Base-by-base conservation (phyloP, 805 yeast species). In the Ogataea dorogensis region DNA sequence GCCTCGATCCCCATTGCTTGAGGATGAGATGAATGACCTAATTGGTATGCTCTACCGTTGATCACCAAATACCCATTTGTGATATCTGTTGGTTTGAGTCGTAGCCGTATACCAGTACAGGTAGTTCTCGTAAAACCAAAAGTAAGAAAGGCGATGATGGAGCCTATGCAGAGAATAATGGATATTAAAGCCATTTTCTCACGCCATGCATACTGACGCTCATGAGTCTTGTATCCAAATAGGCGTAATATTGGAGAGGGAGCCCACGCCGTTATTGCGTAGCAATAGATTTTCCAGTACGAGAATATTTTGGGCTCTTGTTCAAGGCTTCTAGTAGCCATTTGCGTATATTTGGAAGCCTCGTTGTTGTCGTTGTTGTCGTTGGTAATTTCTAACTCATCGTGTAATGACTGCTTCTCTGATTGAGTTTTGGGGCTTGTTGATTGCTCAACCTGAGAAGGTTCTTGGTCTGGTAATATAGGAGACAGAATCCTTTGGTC, bases 201-300 rank as follows among this genome's bases (percentile, higher is more conserved):
- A 54, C 98, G 75, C 98, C 98, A 93, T 0, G 98, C 98, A 68
- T 79, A 77, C 57, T 89, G 97, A 42, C 95, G 77, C 28, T 80
- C 89, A 48, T 78, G 77, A 14, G 83, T 78, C 21, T 74, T 73
- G 73, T 91, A 72, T 3, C 98, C 98, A 61, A 77, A 83, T 28
- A 85, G 59, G 28, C 65, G 65, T 51, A 88, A 63, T 21, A 87
- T 44, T 0, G 88, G 81, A 3, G 82, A 75, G 1, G 97, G 95
- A 3, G 95, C 94, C 93, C 96, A 91, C 59, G 87, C 87, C 0
- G 98, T 89, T 22, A 93, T 64, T 7, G 74, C 50, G 47, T 78
- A 77, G 58, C 96, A 88, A 63, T 87, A 93, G 0, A 79, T 63
- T 47, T 76, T 74, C 98, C 98, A 93, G n/a, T 47, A 75, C 37